Evolutionary conservation across 2,329 filamentous ascomycete genomes (phyloP), one percentile per base, ranked within the genome.

Genomic region (Aspergillus udagawae): DNA sequence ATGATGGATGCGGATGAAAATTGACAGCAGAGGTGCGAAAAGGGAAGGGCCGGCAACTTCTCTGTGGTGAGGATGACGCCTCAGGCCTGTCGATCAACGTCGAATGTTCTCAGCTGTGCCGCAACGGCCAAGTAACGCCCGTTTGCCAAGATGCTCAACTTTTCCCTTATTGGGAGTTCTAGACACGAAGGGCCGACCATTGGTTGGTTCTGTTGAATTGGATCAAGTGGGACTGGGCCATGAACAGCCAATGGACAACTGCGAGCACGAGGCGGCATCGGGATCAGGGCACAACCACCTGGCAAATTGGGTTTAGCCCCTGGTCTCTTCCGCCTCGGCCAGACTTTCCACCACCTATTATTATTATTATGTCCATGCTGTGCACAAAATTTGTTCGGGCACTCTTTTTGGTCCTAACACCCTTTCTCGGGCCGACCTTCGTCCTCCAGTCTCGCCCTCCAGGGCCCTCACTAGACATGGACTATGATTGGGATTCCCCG

Each of bases 1-100:
- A 56, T 56, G 54, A 48, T 45, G 49, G 54, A 51, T 32, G 42
- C 27, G 27, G 42, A 41, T n/a, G 1, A 9, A 9, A 25, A 55
- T 41, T n/a, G 14, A 23, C 12, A 28, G 17, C 20, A 35, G 17
- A 44, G 54, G 47, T 27, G 28, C 17, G 25, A 17, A 25, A 49
- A 32, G 49, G 48, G 35, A 35, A 52, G 47, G 49, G 51, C 38
- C 41, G 41, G 51, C 53, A 41, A 55, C 21, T 29, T 29, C 41
- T 47, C 44, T 25, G 3, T 6, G 5, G 4, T 5, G 20, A 21
- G 20, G 44, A 47, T 47, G 44, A 47, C 21, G 10, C 21, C 41
- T 20, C 44, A 17, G 21, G 44, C 12, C 12, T 32, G 44, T 17
- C 9, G 41, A 44, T 27, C 44, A 5, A 47, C 44, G 44, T 25